Evolutionary conservation across 2,329 filamentous ascomycete genomes (phyloP).

Genomic region (Aspergillus sp.): DNA sequence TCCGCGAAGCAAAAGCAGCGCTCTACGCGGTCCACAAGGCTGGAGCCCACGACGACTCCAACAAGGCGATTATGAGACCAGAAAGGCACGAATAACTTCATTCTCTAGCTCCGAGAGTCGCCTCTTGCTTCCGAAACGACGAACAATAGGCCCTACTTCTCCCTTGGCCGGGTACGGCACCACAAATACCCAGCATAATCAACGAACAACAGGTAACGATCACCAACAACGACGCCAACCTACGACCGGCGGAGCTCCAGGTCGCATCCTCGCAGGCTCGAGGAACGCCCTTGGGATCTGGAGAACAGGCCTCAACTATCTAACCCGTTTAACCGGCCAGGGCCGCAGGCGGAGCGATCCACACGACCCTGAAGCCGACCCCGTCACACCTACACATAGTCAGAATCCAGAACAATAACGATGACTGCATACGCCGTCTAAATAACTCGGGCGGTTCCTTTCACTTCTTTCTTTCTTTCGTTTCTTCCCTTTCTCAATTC

Average conservation of each 20-base stretch:
- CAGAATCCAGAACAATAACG: conserved; percentile 5
- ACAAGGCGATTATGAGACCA: conserved; percentile 19
- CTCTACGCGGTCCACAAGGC: conserved; percentile 24
- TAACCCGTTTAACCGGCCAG: conserved; percentile 30
- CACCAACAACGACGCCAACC: conserved; percentile 4
- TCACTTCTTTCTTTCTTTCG: neutral
- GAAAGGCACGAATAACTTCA: conserved; percentile 31
- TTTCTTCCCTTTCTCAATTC: neutral
- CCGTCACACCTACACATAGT: conserved; percentile 1
- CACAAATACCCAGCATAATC: conserved; percentile 25
- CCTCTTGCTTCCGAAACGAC: conserved; percentile 27
- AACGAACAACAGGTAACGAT: neutral
- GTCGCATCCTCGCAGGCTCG: conserved; percentile 32
- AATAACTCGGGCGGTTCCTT: neutral
- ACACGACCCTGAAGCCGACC: conserved; percentile 21
- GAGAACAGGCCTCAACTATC: conserved; percentile 30
- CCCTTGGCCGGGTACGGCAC: conserved; percentile 33
- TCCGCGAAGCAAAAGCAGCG: conserved; percentile 31
- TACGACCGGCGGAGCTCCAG: conserved; percentile 2
- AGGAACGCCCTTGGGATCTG: conserved; percentile 34
- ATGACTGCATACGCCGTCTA: neutral
- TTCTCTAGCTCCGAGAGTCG: conserved; percentile 28
- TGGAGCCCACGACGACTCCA: conserved; percentile 30
- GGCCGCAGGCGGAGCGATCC: neutral
- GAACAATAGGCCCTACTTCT: conserved; percentile 12